phyloP scores from a whole-genome alignment of 2,329 filamentous ascomycete species.

The Penicillium sp. region DNA sequence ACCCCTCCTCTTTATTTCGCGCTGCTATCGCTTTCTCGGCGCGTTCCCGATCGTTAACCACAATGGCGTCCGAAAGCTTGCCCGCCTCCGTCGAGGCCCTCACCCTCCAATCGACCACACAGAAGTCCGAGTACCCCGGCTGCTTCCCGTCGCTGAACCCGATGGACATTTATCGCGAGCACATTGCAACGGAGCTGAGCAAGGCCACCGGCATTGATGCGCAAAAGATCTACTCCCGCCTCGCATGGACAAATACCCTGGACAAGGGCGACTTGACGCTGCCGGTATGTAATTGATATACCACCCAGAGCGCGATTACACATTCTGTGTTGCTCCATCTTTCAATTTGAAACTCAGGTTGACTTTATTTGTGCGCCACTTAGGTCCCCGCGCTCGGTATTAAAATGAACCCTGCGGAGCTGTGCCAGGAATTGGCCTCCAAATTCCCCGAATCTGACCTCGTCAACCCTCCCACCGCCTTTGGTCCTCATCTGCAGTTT shows the following conservation, averaged over 20 bases:
- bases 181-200: conserved; percentile 45
- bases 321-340: background rate
- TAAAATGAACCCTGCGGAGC: conserved; percentile 59
- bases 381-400: conserved; percentile 46
- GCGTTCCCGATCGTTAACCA: conserved; percentile 18
- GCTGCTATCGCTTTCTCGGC: conserved; percentile 11
- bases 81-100: conserved; percentile 39
- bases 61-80: conserved; percentile 38
- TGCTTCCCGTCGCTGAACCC: conserved; percentile 48
- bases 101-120: conserved; percentile 40
- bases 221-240: conserved; percentile 38
- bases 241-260: conserved; percentile 46
- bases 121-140: conserved; percentile 41
- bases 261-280: conserved; percentile 49
- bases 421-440: conserved; percentile 55
- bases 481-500: conserved; percentile 63
- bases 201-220: conserved; percentile 40
- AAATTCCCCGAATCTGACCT: conserved; percentile 60
- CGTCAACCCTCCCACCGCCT: conserved; percentile 54
- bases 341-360: conserved; percentile 4
- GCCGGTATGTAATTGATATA: conserved; percentile 33
- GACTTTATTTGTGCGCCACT: background rate
- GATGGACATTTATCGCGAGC: conserved; percentile 47
- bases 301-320: background rate
- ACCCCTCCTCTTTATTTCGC: conserved; percentile 10